Base-by-base conservation (phyloP, 2,329 filamentous ascomycete genomes). In the Calonectria hawksworthii region DNA sequence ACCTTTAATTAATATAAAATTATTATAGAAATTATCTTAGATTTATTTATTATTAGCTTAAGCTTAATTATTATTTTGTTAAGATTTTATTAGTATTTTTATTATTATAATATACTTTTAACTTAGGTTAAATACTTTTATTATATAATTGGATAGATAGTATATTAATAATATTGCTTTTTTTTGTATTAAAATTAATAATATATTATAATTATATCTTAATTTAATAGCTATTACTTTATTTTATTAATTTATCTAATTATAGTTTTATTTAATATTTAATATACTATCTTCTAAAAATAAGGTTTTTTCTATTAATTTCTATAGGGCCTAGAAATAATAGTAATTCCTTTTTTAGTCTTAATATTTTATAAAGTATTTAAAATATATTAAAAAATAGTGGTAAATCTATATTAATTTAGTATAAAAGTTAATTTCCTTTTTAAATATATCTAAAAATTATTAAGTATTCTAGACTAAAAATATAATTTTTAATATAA, bases 101-200 rank as follows among this genome's bases (percentile, higher is more conserved):
- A 23, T 50, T 30, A 52, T 23, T 16, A 63, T 52, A 11, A 68
- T 38, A 38, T 52, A 30, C 70, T 68, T 67, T 54, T 44, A 73
- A 18, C 52, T 64, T 11, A 56, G 47, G 65, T 73, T 64, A 47
- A 61, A 0, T 7, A 69, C 34, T 30, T 73, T 73, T 41, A 13
- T 69, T 1, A 66, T 26, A 32, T 73, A 73, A 47, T 73, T 73
- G 21, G 32, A 59, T 7, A 72, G 9, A 26, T 72, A 72, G 32
- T 38, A 72, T 21, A 72, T 32, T 1, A 73, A 50, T 16, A 47
- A 65, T 26, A 73, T 69, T 30, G 28, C 51, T 44, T 73, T 69
- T 23, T 38, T 65, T 52, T 70, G 21, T 6, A 44, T 73, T 38
- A 36, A 14, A 11, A 73, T 73, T 28, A 73, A 66, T 14, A 38